These are phyloP conservation scores for Stachybotrys chlorohalonatus DNA, from an alignment of 2,329 filamentous ascomycete species.

Conservation along the genomic window DNA sequence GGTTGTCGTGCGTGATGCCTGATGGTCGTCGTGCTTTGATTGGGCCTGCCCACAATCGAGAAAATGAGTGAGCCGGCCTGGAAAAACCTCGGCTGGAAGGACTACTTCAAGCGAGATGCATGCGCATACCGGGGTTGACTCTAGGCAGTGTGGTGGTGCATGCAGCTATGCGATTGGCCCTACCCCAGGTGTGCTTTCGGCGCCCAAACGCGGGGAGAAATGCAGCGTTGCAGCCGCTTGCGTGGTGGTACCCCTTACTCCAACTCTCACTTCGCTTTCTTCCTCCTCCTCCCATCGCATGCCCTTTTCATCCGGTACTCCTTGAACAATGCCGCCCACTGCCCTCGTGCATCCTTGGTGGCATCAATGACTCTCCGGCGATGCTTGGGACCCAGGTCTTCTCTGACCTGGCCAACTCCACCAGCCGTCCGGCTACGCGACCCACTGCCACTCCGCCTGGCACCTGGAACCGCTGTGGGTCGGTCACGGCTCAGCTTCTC, in stretches of 20 bases:
- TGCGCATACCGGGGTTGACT: conserved; percentile 1
- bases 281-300: neutral
- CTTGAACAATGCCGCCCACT: neutral
- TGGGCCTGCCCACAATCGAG: neutral
- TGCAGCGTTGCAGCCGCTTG: neutral
- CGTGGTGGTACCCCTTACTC: neutral
- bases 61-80: neutral
- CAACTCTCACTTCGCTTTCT: neutral
- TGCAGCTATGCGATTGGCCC: neutral
- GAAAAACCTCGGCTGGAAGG: neutral
- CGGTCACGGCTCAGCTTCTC: conserved; percentile 15
- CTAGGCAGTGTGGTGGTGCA: neutral
- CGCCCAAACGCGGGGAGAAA: conserved; percentile 1
- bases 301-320: neutral
- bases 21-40: neutral
- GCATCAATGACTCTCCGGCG: conserved; percentile 20
- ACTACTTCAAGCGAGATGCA: neutral
- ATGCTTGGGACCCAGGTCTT: conserved; percentile 12
- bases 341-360: neutral
- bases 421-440: conserved; percentile 11
- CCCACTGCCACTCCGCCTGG: conserved; percentile 11
- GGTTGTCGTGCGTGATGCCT: neutral
- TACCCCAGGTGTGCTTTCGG: conserved; percentile 5
- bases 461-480: conserved; percentile 11
- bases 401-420: conserved; percentile 8